These are phyloP conservation scores for Ulmus americana DNA, from an alignment of 331 rosid genomes.

Conservation along the genomic window DNA sequence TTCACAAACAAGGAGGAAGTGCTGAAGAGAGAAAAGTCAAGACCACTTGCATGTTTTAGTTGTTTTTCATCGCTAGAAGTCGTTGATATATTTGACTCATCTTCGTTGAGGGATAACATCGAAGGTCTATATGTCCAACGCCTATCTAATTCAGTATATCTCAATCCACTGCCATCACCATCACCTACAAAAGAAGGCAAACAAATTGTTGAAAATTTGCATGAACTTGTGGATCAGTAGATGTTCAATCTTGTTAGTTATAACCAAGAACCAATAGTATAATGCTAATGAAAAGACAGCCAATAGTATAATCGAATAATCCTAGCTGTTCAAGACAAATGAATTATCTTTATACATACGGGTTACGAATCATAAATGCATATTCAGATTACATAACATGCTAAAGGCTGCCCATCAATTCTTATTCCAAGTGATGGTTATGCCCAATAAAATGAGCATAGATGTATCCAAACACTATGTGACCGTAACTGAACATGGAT, in stretches of 20 bases:
- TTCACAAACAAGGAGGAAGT: neutral
- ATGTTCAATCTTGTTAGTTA: too few relatives aligned
- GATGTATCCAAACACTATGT: neutral
- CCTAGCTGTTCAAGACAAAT: too few relatives aligned
- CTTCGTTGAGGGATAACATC: slow-evolving; percentile 13
- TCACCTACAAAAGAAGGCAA: slow-evolving; percentile 23
- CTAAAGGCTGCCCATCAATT: neutral
- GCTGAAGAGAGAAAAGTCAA: neutral
- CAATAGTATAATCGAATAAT: too few relatives aligned
- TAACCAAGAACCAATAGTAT: too few relatives aligned
- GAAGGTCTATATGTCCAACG: slow-evolving; percentile 30
- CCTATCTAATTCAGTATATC: slow-evolving; percentile 25
- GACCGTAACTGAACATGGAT: too few relatives aligned
- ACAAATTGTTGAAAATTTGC: neutral
- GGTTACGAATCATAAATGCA: too few relatives aligned
- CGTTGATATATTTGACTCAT: slow-evolving; percentile 28
- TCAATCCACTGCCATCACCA: slow-evolving; percentile 20
- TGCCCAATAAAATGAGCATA: neutral
- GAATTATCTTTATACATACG: too few relatives aligned
- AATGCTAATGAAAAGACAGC: too few relatives aligned
- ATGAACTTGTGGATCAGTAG: too few relatives aligned
- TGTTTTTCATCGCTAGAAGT: slow-evolving; percentile 27
- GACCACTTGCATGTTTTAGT: slow-evolving; percentile 41
- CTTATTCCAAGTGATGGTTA: neutral
- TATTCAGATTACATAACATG: neutral